Conservation (phyloP, 495 filamentous ascomycete species). For the Clavariopsis aquatica region DNA sequence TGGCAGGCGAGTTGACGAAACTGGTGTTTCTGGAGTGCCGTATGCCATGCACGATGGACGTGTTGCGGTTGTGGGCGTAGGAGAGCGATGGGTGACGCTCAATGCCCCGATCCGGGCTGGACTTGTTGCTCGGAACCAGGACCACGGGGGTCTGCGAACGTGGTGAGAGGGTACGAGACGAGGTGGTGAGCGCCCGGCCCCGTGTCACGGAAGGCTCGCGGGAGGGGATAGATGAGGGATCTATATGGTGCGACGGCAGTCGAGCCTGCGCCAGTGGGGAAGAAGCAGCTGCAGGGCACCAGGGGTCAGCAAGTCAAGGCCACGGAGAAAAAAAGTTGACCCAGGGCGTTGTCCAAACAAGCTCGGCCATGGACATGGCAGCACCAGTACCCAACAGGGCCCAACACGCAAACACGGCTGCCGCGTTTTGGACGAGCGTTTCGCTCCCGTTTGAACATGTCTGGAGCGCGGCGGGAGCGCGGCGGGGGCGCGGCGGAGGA, state of each 20-base stretch:
- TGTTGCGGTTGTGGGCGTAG: constrained; percentile 90
- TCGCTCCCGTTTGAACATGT: not conserved
- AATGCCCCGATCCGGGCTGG: constrained; percentile 48
- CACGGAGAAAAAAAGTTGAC: constrained; percentile 6
- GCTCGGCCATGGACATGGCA: constrained; percentile 22
- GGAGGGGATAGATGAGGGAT: constrained; percentile 35
- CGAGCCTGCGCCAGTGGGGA: constrained; percentile 35
- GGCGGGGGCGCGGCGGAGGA: not conserved
- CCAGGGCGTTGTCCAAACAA: constrained; percentile 29
- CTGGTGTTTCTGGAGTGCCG: constrained; percentile 91
- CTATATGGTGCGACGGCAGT: constrained; percentile 37
- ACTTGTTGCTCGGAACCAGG: constrained; percentile 31
- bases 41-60: constrained; percentile 90
- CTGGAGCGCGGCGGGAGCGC: not conserved
- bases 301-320: constrained; percentile 29
- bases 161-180: constrained; percentile 39
- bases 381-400: not conserved
- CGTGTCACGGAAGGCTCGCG: constrained; percentile 42
- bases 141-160: constrained; percentile 41
- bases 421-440: constrained; percentile 8
- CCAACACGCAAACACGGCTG: not conserved
- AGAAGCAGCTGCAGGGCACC: constrained; percentile 32
- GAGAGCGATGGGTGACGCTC: constrained; percentile 69
- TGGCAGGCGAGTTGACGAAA: constrained; percentile 63
- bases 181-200: constrained; percentile 42